Percentiles rank a stretch among this genome's conserved stretches.
Evolutionary conservation across 306 rosid genomes (phyloP).

Genomic region (Fragaria iinumae): DNA sequence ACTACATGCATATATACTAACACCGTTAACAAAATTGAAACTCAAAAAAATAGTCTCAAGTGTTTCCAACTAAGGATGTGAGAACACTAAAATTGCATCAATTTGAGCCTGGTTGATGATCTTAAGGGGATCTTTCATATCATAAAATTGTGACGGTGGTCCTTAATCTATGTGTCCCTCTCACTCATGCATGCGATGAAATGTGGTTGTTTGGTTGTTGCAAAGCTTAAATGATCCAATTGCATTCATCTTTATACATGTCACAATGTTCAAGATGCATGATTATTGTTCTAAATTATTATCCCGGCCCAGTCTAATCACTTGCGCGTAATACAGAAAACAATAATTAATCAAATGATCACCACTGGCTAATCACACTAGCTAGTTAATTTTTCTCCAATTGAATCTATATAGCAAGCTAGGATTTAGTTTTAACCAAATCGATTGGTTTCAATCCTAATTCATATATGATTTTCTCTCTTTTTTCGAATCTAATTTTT

Average conservation of each 20-base stretch:
- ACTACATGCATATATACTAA: too few species aligned
- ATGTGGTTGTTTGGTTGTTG: constrained; percentile 10
- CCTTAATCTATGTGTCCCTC: background rate
- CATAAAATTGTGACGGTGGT: background rate
- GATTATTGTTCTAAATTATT: background rate
- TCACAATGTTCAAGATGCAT: background rate
- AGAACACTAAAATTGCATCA: background rate
- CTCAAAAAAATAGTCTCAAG: too few species aligned
- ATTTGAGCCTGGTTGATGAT: background rate
- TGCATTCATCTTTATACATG: background rate
- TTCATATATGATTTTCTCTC: too few species aligned
- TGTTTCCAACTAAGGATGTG: too few species aligned
- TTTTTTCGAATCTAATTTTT: too few species aligned
- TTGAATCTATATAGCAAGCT: background rate
- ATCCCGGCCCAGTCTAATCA: background rate
- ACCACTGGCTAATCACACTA: background rate
- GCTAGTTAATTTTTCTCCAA: background rate
- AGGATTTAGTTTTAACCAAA: background rate
- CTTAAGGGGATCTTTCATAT: background rate
- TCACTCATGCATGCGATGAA: background rate
- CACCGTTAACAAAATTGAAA: too few species aligned
- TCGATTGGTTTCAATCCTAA: background rate
- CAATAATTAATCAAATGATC: background rate
- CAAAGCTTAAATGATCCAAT: background rate
- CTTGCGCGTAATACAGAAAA: background rate